Evolutionary conservation across 208 protist genomes (phyloP), one percentile per base, ranked within the genome.

Genomic region (Wallacemonas sp.): DNA sequence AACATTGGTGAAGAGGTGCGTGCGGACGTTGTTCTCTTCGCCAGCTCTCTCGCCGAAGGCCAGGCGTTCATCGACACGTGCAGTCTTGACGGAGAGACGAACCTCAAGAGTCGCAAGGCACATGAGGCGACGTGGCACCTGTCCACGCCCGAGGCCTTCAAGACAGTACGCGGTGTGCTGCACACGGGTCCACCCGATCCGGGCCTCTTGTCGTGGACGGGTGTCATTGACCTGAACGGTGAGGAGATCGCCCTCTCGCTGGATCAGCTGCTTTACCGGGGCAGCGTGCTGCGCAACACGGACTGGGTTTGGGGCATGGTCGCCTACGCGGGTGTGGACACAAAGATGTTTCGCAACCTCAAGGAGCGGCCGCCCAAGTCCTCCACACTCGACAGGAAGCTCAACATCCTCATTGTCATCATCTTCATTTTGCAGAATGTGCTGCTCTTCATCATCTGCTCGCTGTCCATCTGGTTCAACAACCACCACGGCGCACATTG

Each of bases 231-330:
- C 24, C 33, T 81, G 32, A 65, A 90, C 45, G 82, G 73, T 9
- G 61, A 82, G 41, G 77, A 85, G 54, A 45, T 79, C 41, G 60
- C 88, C 29, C 53, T 95, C 4, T 83, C 78, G 36, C 22, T 96
- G 17, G 76, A 93, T 13, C 86, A 98, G 66, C 88, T 98, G 50
- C 59, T 98, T 0, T 96, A 96, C 60, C 83, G 95, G 26, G 92
- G 92, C 39, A 94, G 82, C 64, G 68, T 94, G 1, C 64, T 98
- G 30, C 82, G 84, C 58, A 98, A 97, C 72, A 98, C 95, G 27
- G 78, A 95, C 36, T 97, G 90, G 81, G 68, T 95, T 10, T 97
- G 94, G 80, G 94, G 92, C 34, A 81, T 97, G 60, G 91, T 97
- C n/a, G 71, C 87, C 38, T 98, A 97, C 70, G 91, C 97, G 0